Conservation (phyloP, 2,329 filamentous ascomycete genomes). For the Fusarium coffeatum region DNA sequence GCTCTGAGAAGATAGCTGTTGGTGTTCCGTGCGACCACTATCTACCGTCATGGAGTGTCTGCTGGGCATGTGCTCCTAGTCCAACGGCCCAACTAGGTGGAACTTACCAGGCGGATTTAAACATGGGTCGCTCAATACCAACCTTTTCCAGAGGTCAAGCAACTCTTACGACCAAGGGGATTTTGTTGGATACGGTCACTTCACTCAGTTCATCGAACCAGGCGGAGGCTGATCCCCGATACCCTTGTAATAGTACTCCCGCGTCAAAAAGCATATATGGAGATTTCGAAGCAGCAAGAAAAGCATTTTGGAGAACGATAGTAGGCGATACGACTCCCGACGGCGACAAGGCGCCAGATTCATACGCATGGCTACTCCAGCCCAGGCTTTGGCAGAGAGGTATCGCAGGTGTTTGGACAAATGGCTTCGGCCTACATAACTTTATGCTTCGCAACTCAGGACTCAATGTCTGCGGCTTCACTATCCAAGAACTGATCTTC, state of each 20-base stretch:
- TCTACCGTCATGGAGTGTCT: slow-evolving; percentile 2
- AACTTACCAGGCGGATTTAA: neutral
- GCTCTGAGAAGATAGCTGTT: neutral
- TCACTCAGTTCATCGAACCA: neutral
- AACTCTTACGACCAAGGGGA: neutral
- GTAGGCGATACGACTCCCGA: neutral
- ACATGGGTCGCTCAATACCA: neutral
- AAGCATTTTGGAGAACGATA: slow-evolving; percentile 4
- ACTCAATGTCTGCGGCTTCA: slow-evolving; percentile 2
- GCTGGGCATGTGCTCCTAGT: slow-evolving; percentile 9
- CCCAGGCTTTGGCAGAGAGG: neutral
- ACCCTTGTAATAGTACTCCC: neutral
- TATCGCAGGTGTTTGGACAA: neutral
- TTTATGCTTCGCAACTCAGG: slow-evolving; percentile 1
- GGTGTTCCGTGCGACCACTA: neutral
- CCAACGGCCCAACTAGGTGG: neutral
- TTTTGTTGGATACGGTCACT: neutral
- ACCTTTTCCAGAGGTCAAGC: neutral
- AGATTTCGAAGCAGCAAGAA: neutral
- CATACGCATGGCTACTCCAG: neutral
- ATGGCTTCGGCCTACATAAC: neutral
- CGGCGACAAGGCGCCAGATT: neutral
- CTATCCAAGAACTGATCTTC: neutral
- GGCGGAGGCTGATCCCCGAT: neutral
- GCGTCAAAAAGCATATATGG: neutral